phyloP scores from a whole-genome alignment of 352 stramenopile species.

The Phytophthora europaea region DNA sequence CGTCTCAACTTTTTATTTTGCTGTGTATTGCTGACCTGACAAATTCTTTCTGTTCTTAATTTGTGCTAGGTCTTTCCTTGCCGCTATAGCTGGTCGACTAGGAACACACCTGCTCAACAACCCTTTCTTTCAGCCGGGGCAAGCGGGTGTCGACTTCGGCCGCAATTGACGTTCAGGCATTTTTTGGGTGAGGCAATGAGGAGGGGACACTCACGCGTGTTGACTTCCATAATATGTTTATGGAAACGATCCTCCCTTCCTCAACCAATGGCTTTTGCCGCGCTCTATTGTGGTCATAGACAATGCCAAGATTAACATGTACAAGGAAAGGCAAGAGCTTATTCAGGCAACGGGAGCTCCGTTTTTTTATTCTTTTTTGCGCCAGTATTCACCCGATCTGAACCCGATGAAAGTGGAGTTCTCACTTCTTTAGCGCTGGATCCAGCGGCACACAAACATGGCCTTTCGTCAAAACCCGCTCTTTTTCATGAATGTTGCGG shows the following conservation, averaged over 20 bases:
- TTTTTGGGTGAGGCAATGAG: constrained; percentile 17
- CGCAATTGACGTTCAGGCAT: constrained; percentile 19
- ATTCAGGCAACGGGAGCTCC: constrained; percentile 94
- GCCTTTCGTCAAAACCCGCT: not conserved
- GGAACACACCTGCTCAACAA: not conserved
- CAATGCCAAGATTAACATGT: no score
- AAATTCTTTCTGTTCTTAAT: no score
- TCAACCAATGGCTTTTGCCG: no score
- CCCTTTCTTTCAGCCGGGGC: not conserved
- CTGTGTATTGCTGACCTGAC: no score
- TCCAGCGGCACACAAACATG: constrained; percentile 11
- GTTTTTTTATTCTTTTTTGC: constrained; percentile 59
- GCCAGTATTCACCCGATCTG: constrained; percentile 5
- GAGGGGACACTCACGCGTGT: constrained; percentile 67
- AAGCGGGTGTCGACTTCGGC: no score
- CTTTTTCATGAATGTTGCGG: not conserved
- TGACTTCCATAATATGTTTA: constrained; percentile 88
- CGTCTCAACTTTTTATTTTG: no score
- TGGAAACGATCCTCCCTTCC: constrained; percentile 72
- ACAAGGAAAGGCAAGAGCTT: no score
- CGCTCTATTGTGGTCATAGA: no score
- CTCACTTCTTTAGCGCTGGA: constrained; percentile 3
- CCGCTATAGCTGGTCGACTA: not conserved
- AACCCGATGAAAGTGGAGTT: constrained; percentile 7
- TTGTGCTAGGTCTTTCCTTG: no score